Percentiles rank a stretch among this genome's conserved stretches.
phyloP scores from a whole-genome alignment of 2,329 filamentous ascomycete species.

The Sporothrix curviconia region DNA sequence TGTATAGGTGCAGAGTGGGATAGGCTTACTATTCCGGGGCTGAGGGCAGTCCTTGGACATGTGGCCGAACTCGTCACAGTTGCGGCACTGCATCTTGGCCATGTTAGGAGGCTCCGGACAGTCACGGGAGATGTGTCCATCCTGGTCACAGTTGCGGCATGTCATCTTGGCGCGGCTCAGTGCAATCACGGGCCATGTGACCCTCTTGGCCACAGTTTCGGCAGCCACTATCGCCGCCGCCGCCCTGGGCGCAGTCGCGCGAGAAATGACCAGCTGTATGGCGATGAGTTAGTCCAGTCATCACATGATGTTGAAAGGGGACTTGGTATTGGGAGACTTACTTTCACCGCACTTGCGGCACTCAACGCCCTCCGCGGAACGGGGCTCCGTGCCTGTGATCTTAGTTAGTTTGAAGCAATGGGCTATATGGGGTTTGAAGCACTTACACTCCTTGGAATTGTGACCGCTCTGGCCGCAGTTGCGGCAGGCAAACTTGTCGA shows the following conservation, averaged over 20 bases:
- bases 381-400: constrained; percentile 43
- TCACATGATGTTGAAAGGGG: neutral
- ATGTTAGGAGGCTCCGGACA: constrained; percentile 45
- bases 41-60: constrained; percentile 44
- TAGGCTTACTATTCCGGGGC: constrained; percentile 45
- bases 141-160: constrained; percentile 57
- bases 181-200: constrained; percentile 56
- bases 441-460: constrained; percentile 43
- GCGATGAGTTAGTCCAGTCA: neutral
- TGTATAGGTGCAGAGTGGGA: no score
- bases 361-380: constrained; percentile 56
- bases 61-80: constrained; percentile 50
- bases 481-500: constrained; percentile 60
- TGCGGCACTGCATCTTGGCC: constrained; percentile 51
- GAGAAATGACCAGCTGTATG: constrained; percentile 53
- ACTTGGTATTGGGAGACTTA: constrained; percentile 32
- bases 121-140: constrained; percentile 54
- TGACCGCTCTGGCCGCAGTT: constrained; percentile 57
- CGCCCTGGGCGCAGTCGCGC: constrained; percentile 57
- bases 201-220: constrained; percentile 60
- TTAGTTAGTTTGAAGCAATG: constrained; percentile 32
- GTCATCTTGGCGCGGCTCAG: constrained; percentile 38
- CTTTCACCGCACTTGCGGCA: constrained; percentile 60
- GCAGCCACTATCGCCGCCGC: constrained; percentile 46
- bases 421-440: no score